Base-by-base conservation (phyloP, 176 grass and related monocot species). In the Triticum aestivum region DNA sequence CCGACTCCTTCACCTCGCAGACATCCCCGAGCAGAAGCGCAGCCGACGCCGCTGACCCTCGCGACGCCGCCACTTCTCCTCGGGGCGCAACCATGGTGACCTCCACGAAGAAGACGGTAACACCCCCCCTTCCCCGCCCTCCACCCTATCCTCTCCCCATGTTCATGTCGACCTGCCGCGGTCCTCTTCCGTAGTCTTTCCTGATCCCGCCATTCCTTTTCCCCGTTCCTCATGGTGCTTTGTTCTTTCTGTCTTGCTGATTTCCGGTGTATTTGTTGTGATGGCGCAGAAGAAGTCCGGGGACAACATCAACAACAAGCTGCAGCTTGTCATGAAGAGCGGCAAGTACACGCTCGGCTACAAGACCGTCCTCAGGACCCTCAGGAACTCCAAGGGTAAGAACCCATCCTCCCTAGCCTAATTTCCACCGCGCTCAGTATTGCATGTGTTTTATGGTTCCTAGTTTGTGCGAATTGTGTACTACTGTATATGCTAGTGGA, bases 261-360 rank as follows among this genome's bases (percentile, higher is more conserved):
- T 21, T 38, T 23, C 15, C 51, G 24, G 17, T 9, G 11, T 18
- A 24, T 3, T 24, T 70, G 17, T 11, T 69, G 41, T 62, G 72
- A 26, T 70, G 11, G 30, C 26, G 88, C 87, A 94, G 97, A 96
- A 96, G 89, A 96, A 96, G 97, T 92, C 79, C 27, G 85, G 92
- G 30, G 97, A 99, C 84, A 99, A 88, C 92, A 99, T 96, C 83
- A 99, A 96, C 90, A 99, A 92, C 88, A 91, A 93, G 89, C 82
- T 98, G 51, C 94, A 93, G 75, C 92, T 98, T 56, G 96, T 98
- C 59, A 96, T 99, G 97, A 99, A 96, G 94, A 96, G 97, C 23
- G 94, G 97, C 51, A 99, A 96, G 88, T 98, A 94, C 86, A 98
- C 93, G 21, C 93, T 98, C 42, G 96, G 96, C 41, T 98, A 94